Evolutionary conservation across 305 asterid genomes (phyloP).

Genomic region (Nicotiana rustica): DNA sequence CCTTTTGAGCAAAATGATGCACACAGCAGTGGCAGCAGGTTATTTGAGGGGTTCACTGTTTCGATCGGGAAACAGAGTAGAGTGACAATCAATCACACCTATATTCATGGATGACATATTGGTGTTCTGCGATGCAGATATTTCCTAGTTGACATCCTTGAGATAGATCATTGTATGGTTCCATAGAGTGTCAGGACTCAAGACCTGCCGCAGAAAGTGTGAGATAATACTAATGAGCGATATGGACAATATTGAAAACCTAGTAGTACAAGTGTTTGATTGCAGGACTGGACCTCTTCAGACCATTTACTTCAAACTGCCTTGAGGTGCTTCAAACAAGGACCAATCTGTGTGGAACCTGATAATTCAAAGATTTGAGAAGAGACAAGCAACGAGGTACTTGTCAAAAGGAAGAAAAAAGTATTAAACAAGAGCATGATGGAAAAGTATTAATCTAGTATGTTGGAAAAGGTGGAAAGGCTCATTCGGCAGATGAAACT

Average conservation of each 20-base stretch:
- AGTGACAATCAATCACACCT: not conserved
- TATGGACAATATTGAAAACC: not conserved
- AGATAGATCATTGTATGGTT: not conserved
- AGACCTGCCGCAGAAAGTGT: not conserved
- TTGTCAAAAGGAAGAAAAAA: not conserved
- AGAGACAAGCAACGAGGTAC: not conserved
- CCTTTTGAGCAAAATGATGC: not conserved
- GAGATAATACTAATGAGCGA: not conserved
- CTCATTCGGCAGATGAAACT: not conserved
- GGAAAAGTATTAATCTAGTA: not conserved
- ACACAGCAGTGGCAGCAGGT: not conserved
- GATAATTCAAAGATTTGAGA: not conserved
- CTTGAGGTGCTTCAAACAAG: not conserved
- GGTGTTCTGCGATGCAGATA: not conserved
- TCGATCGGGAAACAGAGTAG: not conserved
- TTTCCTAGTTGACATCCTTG: not conserved
- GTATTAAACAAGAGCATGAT: not conserved
- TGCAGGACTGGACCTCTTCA: not conserved
- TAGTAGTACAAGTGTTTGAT: not conserved
- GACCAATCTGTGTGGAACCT: not conserved
- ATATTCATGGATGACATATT: not conserved
- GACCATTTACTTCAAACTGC: not conserved
- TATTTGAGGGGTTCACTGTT: not conserved
- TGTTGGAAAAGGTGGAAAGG: not conserved
- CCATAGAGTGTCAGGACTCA: not conserved